Evolutionary conservation across 2,329 filamentous ascomycete species (phyloP), one percentile per base, ranked within the genome.

Genomic region (Colletotrichum navitas): DNA sequence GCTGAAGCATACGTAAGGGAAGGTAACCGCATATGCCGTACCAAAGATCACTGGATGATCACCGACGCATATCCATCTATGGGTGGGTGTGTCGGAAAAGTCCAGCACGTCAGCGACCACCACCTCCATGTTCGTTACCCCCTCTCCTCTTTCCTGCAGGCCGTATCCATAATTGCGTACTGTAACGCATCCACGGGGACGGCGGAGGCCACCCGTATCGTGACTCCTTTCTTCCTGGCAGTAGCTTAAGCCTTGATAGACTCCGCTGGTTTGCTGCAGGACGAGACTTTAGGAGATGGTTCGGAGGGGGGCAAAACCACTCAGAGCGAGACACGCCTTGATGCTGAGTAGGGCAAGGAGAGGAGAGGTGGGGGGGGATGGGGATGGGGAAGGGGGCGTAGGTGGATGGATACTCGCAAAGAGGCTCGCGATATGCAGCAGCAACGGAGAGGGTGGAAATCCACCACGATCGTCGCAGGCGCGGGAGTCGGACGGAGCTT

Each of bases 1-100:
- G 32, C 34, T 34, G 41, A 60, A 55, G 47, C 49, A 51, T 36
- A 43, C 45, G 55, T 45, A 51, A 58, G 60, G 61, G 43, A 45
- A 47, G 21, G n/a, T 55, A 12, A 62, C 64, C 64, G 58, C 68
- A 71, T 59, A 68, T 71, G 68, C 68, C 62, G 70, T 70, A 69
- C 55, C 66, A 72, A 61, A 72, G 70, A 72, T 72, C 70, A 72
- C 66, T 72, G 54, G 70, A 52, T 66, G 70, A 72, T 72, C 66
- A 72, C 55, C 66, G 59, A 45, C 59, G 68, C 68, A 71, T 71
- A 52, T 54, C 45, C 45, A 60, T 29, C 29, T 29, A 29, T 29
- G 29, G 29, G 29, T 52, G 59, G 68, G 68, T 51, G 58, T 45
- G 67, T 41, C 29, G 63, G 45, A 52, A 41, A n/a, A 51, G 66